phyloP scores from a whole-genome alignment of 2,329 filamentous ascomycete genomes.

The Pseudogymnoascus sp. region DNA sequence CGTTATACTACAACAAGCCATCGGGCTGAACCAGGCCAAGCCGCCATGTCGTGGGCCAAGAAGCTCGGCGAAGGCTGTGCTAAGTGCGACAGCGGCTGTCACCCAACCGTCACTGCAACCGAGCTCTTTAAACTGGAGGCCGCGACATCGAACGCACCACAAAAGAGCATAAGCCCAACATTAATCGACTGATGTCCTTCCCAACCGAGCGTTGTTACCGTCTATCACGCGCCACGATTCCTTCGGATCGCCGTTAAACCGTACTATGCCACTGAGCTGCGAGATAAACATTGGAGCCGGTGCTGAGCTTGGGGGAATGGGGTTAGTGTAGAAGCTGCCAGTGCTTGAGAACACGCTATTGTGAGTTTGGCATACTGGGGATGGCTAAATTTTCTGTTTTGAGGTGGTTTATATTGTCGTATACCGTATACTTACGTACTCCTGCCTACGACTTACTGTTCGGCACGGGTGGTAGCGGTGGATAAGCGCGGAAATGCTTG shows the following conservation, averaged over 20 bases:
- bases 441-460: not conserved
- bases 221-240: not conserved
- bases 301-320: not conserved
- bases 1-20: not conserved
- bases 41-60: not conserved
- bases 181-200: not conserved
- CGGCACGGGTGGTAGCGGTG: not conserved
- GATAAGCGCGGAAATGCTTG: not conserved
- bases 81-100: not conserved
- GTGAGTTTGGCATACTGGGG: not conserved
- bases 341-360: not conserved
- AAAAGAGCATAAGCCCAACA: not conserved
- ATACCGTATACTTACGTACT: not conserved
- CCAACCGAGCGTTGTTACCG: not conserved
- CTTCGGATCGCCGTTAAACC: not conserved
- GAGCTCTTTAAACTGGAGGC: not conserved
- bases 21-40: not conserved
- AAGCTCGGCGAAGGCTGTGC: not conserved
- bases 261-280: not conserved
- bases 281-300: not conserved
- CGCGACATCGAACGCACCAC: not conserved
- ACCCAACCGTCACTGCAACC: not conserved
- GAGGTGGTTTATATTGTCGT: not conserved
- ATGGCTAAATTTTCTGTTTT: not conserved
- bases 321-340: not conserved